phyloP scores from a whole-genome alignment of 2,329 filamentous ascomycete species.

The Aureobasidium melanogenum region DNA sequence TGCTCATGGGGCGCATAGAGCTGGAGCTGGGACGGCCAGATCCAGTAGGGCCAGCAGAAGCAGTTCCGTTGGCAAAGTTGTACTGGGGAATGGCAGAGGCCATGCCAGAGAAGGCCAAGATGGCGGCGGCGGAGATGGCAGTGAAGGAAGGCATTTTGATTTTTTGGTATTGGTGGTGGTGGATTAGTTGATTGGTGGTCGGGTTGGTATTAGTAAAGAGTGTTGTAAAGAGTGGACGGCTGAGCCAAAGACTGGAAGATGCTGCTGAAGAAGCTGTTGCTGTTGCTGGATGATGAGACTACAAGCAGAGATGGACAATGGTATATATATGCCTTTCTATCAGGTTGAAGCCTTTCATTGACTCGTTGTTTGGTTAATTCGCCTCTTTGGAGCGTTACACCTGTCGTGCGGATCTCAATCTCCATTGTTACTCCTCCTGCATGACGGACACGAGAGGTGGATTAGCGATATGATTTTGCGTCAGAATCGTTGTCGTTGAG shows the following conservation, averaged over 20 bases:
- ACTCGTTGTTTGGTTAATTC: constrained; percentile 1
- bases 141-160: constrained; percentile 13
- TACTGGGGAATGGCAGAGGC: constrained; percentile 10
- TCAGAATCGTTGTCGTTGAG: constrained; percentile 9
- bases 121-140: constrained; percentile 6
- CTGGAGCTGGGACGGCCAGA: background rate
- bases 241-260: constrained; percentile 11
- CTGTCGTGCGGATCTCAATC: constrained; percentile 2
- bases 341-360: background rate
- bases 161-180: constrained; percentile 2
- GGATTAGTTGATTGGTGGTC: constrained; percentile 5
- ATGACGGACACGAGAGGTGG: background rate
- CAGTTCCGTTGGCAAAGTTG: background rate
- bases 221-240: constrained; percentile 13
- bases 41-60: background rate
- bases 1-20: too few relatives aligned
- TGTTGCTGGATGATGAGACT: constrained; percentile 11
- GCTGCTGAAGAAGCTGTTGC: constrained; percentile 7
- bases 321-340: constrained; percentile 5
- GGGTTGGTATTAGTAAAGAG: constrained; percentile 6
- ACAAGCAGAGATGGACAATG: background rate
- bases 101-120: constrained; percentile 8
- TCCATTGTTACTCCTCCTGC: background rate
- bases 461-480: constrained; percentile 9
- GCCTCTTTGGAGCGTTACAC: background rate